phyloP scores from a whole-genome alignment of 495 filamentous ascomycete species.

The Parachaetomium inaequale region DNA sequence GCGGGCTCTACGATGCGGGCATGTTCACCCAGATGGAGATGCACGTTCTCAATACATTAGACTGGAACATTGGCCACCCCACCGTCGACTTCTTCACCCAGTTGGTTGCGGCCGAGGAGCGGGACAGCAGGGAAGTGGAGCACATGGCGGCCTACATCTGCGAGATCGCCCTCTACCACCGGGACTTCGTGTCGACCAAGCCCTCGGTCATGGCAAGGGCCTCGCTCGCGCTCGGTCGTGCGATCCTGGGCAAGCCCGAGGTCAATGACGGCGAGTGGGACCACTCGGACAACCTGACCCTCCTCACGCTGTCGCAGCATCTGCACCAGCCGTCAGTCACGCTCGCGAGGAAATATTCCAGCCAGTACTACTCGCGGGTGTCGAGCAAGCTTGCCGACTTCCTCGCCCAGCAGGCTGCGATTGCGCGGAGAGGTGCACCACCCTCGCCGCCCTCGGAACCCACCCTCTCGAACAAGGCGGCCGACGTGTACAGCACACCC shows the following conservation, averaged over 20 bases:
- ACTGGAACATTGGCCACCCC: slow-evolving; percentile 93
- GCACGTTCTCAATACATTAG: slow-evolving; percentile 97
- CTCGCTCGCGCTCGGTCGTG: slow-evolving; percentile 78
- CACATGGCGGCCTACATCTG: slow-evolving; percentile 91
- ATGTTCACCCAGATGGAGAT: slow-evolving; percentile 99
- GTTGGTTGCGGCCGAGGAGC: slow-evolving; percentile 59
- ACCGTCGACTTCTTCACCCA: slow-evolving; percentile 92
- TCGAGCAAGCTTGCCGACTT: slow-evolving; percentile 80
- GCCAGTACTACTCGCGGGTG: slow-evolving; percentile 73
- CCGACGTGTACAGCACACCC: slow-evolving; percentile 69
- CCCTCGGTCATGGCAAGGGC: slow-evolving; percentile 88
- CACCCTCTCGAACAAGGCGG: slow-evolving; percentile 48
- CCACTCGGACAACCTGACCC: slow-evolving; percentile 70
- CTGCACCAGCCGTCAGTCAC: slow-evolving; percentile 83
- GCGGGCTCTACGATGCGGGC: slow-evolving; percentile 94
- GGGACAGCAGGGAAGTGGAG: slow-evolving; percentile 83
- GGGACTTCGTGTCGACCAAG: slow-evolving; percentile 86
- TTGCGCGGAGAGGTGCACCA: slow-evolving; percentile 57
- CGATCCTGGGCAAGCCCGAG: slow-evolving; percentile 77
- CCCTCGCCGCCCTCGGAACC: slow-evolving; percentile 67
- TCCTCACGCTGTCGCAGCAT: slow-evolving; percentile 81
- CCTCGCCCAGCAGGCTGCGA: slow-evolving; percentile 74
- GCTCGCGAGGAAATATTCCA: slow-evolving; percentile 82
- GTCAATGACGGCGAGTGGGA: slow-evolving; percentile 75
- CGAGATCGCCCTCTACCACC: slow-evolving; percentile 92